These are phyloP conservation scores for Rhodamnia argentea DNA, from an alignment of 345 rosid genomes.

Conservation along the genomic window DNA sequence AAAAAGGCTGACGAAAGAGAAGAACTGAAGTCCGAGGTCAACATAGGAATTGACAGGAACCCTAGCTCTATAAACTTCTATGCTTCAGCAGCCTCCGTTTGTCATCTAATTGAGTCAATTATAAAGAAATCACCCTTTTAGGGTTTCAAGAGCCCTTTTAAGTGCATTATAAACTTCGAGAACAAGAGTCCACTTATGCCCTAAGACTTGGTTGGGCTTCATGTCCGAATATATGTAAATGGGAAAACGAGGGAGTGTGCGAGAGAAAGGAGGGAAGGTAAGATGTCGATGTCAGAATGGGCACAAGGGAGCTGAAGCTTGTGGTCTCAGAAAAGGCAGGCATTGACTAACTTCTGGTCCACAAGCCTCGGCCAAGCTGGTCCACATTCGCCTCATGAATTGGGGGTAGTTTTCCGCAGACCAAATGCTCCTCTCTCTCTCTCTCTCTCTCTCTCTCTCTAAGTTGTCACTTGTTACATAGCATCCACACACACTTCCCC, in stretches of 20 bases:
- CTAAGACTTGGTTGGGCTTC: neutral
- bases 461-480: neutral
- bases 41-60: neutral
- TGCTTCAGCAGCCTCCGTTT: neutral
- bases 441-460: neutral
- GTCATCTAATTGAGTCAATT: neutral
- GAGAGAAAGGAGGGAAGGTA: constrained; percentile 3
- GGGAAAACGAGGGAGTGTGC: neutral
- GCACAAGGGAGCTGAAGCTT: constrained; percentile 11
- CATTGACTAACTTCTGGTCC: constrained; percentile 14
- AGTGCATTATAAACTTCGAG: neutral
- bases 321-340: constrained; percentile 32
- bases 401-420: neutral
- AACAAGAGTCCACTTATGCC: neutral
- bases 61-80: neutral
- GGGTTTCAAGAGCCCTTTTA: neutral
- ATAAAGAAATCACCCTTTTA: neutral
- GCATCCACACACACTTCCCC: neutral
- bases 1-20: neutral
- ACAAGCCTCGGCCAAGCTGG: constrained; percentile 12
- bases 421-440: neutral
- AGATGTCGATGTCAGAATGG: constrained; percentile 12
- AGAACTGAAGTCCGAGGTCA: neutral
- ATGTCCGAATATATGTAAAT: neutral
- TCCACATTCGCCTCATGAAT: constrained; percentile 15